Evolutionary conservation across 1,139 yeast species (phyloP).

Genomic region (Meyerozyma guilliermondii): DNA sequence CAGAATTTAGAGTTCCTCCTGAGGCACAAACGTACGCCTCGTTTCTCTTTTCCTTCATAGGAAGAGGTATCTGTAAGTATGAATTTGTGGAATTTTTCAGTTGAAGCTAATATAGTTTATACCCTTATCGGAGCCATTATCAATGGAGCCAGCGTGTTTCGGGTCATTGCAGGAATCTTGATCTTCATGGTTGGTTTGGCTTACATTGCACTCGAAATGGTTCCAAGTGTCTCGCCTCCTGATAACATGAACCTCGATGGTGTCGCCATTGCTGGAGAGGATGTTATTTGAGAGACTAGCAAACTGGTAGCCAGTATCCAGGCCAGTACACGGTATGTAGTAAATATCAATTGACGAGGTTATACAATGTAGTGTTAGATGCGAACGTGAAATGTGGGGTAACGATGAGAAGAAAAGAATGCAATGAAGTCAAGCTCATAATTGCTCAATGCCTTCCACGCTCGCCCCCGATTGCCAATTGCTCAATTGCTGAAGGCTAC

Average conservation of each 20-base stretch:
- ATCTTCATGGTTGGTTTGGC: conserved; percentile 55
- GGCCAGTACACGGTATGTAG: too few species aligned
- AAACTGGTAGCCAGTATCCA: conserved; percentile 1
- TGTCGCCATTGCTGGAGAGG: conserved; percentile 43
- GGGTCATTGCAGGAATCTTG: conserved; percentile 50
- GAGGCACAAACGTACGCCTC: conserved; percentile 70
- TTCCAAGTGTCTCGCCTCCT: conserved; percentile 69
- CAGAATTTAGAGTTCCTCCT: conserved; percentile 63
- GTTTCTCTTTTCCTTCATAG: conserved; percentile 76
- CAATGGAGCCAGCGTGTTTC: conserved; percentile 52
- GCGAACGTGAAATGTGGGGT: too few species aligned
- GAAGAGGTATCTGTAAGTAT: conserved; percentile 67
- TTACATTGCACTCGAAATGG: conserved; percentile 58
- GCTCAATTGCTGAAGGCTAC: too few species aligned
- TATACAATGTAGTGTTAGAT: too few species aligned
- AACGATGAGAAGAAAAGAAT: too few species aligned
- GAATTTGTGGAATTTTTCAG: not conserved
- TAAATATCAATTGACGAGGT: too few species aligned
- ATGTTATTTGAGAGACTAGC: too few species aligned
- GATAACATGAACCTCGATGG: conserved; percentile 64
- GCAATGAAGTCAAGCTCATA: too few species aligned
- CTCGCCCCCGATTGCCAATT: too few species aligned
- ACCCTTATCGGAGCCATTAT: conserved; percentile 61
- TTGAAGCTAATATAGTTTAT: conserved; percentile 39
- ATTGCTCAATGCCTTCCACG: too few species aligned